Conservation (phyloP, 192 early-diverging fungal species). For the Coemansia sp. region DNA sequence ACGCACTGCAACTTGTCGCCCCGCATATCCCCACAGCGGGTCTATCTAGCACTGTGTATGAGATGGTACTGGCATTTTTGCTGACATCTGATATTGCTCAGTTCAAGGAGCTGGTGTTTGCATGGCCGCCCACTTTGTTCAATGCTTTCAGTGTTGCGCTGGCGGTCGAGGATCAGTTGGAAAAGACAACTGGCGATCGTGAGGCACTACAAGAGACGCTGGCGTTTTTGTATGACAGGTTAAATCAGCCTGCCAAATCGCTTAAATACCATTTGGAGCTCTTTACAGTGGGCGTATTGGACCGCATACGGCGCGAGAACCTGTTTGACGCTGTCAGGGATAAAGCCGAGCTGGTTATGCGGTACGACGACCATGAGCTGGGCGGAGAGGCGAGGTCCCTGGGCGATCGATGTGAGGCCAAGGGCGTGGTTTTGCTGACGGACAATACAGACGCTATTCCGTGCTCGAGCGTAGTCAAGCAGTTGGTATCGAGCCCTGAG, state of each 20-base stretch:
- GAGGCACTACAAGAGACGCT: slow-evolving; percentile 70
- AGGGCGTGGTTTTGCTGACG: slow-evolving; percentile 83
- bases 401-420: slow-evolving; percentile 46
- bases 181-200: slow-evolving; percentile 24
- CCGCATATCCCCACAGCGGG: slow-evolving; percentile 75
- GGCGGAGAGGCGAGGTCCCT: slow-evolving; percentile 17
- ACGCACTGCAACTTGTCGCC: slow-evolving; percentile 74
- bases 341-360: slow-evolving; percentile 80
- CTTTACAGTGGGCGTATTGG: slow-evolving; percentile 71
- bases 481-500: slow-evolving; percentile 62
- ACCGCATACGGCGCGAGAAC: slow-evolving; percentile 73
- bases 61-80: slow-evolving; percentile 75
- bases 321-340: slow-evolving; percentile 80
- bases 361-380: slow-evolving; percentile 71
- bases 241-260: slow-evolving; percentile 76
- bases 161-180: slow-evolving; percentile 70
- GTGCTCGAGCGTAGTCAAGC: slow-evolving; percentile 66
- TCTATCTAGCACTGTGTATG: slow-evolving; percentile 80
- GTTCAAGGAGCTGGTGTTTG: slow-evolving; percentile 66
- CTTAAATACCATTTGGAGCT: slow-evolving; percentile 82
- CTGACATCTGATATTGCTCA: slow-evolving; percentile 40
- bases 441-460: slow-evolving; percentile 83
- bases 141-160: slow-evolving; percentile 74
- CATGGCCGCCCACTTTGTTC: slow-evolving; percentile 84
- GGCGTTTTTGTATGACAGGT: slow-evolving; percentile 73